A percentile compares a stretch with the other conserved stretches of the same genome.
These are phyloP conservation scores for Neonectria neomacrospora DNA, from an alignment of 2,329 filamentous ascomycete genomes.

Conservation along the genomic window DNA sequence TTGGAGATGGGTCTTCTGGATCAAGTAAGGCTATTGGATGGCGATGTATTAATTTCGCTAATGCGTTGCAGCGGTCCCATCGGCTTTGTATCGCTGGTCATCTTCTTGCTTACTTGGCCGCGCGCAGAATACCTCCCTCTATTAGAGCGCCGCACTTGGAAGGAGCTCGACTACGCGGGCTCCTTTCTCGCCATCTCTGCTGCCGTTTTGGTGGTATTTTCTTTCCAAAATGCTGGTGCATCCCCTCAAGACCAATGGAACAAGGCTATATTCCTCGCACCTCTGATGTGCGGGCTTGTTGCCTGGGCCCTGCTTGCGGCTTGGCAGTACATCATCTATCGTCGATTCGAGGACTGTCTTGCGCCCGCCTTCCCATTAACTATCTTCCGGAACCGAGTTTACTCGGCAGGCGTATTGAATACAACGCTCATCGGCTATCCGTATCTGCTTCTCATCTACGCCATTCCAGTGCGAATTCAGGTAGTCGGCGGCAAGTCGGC, in stretches of 20 bases:
- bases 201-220: slow-evolving; percentile 66
- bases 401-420: slow-evolving; percentile 55
- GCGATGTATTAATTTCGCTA: not conserved
- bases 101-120: slow-evolving; percentile 65
- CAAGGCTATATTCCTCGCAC: slow-evolving; percentile 49
- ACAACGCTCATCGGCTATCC: slow-evolving; percentile 63
- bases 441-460: slow-evolving; percentile 60
- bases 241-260: slow-evolving; percentile 55
- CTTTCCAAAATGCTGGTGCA: slow-evolving; percentile 64
- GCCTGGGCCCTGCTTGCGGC: slow-evolving; percentile 44
- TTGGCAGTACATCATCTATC: slow-evolving; percentile 46
- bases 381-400: slow-evolving; percentile 60
- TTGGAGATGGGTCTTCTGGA: slow-evolving; percentile 69
- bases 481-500: slow-evolving; percentile 60
- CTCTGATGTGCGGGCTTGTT: slow-evolving; percentile 44
- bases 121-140: slow-evolving; percentile 52
- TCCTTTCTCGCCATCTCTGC: slow-evolving; percentile 64
- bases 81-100: slow-evolving; percentile 56
- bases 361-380: slow-evolving; percentile 59
- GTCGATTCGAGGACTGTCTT: slow-evolving; percentile 44
- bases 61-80: slow-evolving; percentile 58
- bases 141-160: slow-evolving; percentile 56
- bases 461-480: slow-evolving; percentile 62
- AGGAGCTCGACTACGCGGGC: slow-evolving; percentile 64
- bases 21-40: slow-evolving; percentile 58